Percentiles rank a stretch among this genome's conserved stretches.
phyloP scores from a whole-genome alignment of 495 filamentous ascomycete genomes.

The Aspergillus olivimuriae region DNA sequence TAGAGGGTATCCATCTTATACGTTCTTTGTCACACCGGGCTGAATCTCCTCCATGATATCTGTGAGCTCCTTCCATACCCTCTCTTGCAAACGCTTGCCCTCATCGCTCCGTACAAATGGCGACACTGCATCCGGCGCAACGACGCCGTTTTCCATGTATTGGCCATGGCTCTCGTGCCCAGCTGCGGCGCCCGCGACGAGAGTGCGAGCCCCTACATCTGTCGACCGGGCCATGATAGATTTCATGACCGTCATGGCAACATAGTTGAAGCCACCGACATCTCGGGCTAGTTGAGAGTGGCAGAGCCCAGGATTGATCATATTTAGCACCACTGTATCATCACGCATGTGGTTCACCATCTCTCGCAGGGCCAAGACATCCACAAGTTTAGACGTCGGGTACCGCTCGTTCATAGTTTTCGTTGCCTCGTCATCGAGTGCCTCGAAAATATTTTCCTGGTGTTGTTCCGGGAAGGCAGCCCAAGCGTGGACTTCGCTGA shows the following conservation, averaged over 20 bases:
- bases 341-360: constrained; percentile 28
- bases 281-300: constrained; percentile 37
- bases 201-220: constrained; percentile 43
- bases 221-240: constrained; percentile 31
- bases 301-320: constrained; percentile 47
- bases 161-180: constrained; percentile 40
- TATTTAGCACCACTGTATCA: constrained; percentile 45
- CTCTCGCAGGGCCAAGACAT: constrained; percentile 40
- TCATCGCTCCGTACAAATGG: constrained; percentile 33
- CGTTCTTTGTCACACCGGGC: constrained; percentile 32
- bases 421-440: constrained; percentile 23
- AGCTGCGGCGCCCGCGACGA: constrained; percentile 31
- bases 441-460: constrained; percentile 23
- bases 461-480: constrained; percentile 27
- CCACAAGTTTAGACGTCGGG: constrained; percentile 46
- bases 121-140: constrained; percentile 19
- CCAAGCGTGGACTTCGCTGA: constrained; percentile 34
- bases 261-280: neutral
- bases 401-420: constrained; percentile 34
- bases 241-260: constrained; percentile 12
- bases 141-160: constrained; percentile 34
- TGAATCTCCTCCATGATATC: constrained; percentile 41
- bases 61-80: constrained; percentile 48
- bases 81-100: constrained; percentile 36
- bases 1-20: neutral